phyloP scores from a whole-genome alignment of 2,329 filamentous ascomycete genomes.

The Penicillium fuscoglaucum region DNA sequence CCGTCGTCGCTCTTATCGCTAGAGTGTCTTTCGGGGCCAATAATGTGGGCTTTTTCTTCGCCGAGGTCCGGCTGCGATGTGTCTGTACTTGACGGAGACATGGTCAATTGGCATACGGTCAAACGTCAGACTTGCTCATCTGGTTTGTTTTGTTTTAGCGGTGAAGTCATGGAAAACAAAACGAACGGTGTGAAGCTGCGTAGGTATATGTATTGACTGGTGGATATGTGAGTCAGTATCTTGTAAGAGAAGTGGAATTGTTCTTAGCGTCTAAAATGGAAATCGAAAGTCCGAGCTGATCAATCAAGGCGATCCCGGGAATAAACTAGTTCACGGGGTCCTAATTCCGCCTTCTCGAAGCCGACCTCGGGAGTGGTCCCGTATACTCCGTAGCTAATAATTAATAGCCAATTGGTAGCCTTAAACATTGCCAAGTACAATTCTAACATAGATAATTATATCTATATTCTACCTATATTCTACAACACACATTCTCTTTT shows the following conservation, averaged over 20 bases:
- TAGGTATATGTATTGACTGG: background rate
- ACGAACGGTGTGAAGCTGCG: background rate
- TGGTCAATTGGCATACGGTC: background rate
- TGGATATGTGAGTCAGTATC: background rate
- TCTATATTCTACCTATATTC: background rate
- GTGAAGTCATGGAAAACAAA: background rate
- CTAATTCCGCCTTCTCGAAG: background rate
- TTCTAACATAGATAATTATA: background rate
- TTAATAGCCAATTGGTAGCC: constrained; percentile 3
- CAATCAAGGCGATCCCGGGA: constrained; percentile 16
- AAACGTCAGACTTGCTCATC: background rate
- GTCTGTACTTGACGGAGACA: constrained; percentile 2
- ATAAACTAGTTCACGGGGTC: background rate
- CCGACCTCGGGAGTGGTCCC: background rate
- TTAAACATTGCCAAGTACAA: background rate
- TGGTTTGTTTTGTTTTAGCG: background rate
- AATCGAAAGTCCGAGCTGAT: constrained; percentile 18
- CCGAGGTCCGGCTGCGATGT: constrained; percentile 7
- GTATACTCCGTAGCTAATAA: background rate
- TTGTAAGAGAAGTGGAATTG: background rate
- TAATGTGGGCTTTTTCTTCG: constrained; percentile 10
- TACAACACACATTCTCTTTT: background rate
- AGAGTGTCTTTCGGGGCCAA: constrained; percentile 4
- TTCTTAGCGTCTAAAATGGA: background rate
- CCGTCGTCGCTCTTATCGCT: constrained; percentile 10